Conservation (phyloP, 1,284 basidiomycete species). For the Athelia psychrophila region DNA sequence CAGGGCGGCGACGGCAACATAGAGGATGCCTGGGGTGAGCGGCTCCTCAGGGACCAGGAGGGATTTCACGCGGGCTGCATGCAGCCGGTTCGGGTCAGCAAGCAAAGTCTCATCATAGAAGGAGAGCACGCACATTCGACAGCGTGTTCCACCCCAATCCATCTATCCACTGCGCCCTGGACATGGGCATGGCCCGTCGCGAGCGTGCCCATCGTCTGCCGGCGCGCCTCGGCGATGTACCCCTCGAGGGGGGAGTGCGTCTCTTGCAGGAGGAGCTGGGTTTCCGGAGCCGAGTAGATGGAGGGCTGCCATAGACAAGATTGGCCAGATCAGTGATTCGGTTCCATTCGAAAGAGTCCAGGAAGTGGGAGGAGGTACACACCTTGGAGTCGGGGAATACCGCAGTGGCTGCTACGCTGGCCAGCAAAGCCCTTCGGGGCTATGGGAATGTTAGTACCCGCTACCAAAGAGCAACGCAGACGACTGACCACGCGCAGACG, state of each 20-base stretch:
- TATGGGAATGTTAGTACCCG: background rate
- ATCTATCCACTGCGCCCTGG: conserved; percentile 68
- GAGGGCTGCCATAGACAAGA: conserved; percentile 52
- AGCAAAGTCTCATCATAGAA: background rate
- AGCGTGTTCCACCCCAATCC: conserved; percentile 80
- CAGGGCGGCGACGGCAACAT: conserved; percentile 85
- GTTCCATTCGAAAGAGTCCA: background rate
- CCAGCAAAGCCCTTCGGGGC: background rate
- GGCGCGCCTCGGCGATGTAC: conserved; percentile 67
- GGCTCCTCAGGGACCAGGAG: conserved; percentile 78
- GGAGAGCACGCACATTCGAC: conserved; percentile 70
- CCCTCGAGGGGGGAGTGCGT: conserved; percentile 69
- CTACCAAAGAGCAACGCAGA: too few species aligned
- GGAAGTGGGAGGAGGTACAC: background rate
- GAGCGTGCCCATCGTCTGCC: conserved; percentile 52
- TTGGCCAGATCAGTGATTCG: background rate
- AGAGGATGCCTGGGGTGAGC: conserved; percentile 83
- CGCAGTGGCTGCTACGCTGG: background rate
- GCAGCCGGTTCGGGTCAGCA: background rate
- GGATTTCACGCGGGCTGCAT: conserved; percentile 76
- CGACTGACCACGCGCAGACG: too few species aligned
- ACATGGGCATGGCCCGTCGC: conserved; percentile 58
- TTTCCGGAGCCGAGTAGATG: conserved; percentile 67
- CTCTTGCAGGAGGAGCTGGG: conserved; percentile 68
- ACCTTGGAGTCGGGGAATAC: background rate